Conservation (phyloP, 2,329 filamentous ascomycete genomes). For the Zalaria sp. region DNA sequence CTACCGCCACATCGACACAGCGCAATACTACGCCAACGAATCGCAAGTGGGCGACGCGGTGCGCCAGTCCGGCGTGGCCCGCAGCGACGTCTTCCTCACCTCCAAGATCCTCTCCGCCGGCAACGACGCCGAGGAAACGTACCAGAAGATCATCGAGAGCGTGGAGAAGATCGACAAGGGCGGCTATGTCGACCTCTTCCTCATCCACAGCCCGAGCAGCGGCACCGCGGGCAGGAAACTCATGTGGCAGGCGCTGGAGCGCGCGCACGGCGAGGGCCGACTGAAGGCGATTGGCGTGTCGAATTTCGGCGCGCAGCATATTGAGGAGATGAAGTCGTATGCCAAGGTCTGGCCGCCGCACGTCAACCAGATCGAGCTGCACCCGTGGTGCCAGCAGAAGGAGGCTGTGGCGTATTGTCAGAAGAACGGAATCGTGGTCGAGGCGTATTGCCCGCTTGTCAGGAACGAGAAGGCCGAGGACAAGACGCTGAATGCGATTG, state of each 20-base stretch:
- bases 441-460: constrained; percentile 54
- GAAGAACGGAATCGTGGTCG: constrained; percentile 44
- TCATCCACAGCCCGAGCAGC: constrained; percentile 51
- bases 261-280: constrained; percentile 43
- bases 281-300: constrained; percentile 56
- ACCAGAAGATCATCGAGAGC: constrained; percentile 45
- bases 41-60: constrained; percentile 50
- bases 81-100: constrained; percentile 52
- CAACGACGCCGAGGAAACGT: constrained; percentile 42
- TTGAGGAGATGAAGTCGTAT: constrained; percentile 53
- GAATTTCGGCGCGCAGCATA: constrained; percentile 54
- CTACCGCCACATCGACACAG: constrained; percentile 53
- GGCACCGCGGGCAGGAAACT: constrained; percentile 42
- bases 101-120: constrained; percentile 50
- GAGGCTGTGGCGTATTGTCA: constrained; percentile 44
- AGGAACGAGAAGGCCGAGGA: constrained; percentile 60
- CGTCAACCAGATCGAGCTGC: constrained; percentile 62
- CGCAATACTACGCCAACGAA: constrained; percentile 59
- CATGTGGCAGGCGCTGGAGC: constrained; percentile 55
- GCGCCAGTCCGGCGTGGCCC: constrained; percentile 38
- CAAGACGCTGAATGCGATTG: constrained; percentile 46
- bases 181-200: constrained; percentile 57
- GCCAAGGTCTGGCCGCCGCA: constrained; percentile 56
- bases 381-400: constrained; percentile 57
- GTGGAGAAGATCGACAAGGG: constrained; percentile 45